Evolutionary conservation across 495 filamentous ascomycete species (phyloP).

Genomic region (Neurospora tetraspora): DNA sequence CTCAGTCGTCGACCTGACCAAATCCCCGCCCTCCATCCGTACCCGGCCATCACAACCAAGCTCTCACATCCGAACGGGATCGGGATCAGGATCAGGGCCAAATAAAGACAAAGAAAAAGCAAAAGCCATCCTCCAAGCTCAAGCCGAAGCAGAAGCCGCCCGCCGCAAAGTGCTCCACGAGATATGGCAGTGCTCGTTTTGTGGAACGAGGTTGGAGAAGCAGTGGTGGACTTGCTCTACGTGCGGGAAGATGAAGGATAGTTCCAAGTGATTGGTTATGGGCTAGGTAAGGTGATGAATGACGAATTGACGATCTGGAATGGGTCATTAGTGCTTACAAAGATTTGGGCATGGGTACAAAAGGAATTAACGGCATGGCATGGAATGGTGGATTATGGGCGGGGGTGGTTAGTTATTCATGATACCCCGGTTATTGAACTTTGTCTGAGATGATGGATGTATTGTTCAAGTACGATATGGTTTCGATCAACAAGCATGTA

Average conservation of each 20-base stretch:
- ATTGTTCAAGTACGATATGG: too few relatives aligned
- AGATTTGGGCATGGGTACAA: too few relatives aligned
- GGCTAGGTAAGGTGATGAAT: too few relatives aligned
- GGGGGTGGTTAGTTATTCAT: too few relatives aligned
- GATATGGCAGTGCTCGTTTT: conserved; percentile 58
- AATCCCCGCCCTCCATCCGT: not conserved
- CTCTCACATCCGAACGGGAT: not conserved
- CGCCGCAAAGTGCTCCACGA: not conserved
- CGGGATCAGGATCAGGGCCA: not conserved
- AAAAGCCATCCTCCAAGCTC: conserved; percentile 2
- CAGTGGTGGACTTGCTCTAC: conserved; percentile 71
- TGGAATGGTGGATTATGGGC: too few relatives aligned
- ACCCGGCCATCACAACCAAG: not conserved
- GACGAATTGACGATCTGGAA: not conserved
- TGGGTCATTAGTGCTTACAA: not conserved
- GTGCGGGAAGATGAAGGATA: conserved; percentile 59
- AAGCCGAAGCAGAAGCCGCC: conserved; percentile 13
- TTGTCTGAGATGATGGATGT: too few relatives aligned
- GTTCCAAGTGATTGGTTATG: conserved; percentile 31
- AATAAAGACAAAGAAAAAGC: not conserved
- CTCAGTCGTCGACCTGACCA: conserved; percentile 23
- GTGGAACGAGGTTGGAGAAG: conserved; percentile 54
- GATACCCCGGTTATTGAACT: too few relatives aligned
- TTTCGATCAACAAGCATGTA: too few relatives aligned
- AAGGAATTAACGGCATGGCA: too few relatives aligned